A percentile compares a stretch with the other conserved stretches of the same genome.
These are phyloP conservation scores for Aspergillus persii DNA, from an alignment of 2,329 filamentous ascomycete species.

Conservation along the genomic window DNA sequence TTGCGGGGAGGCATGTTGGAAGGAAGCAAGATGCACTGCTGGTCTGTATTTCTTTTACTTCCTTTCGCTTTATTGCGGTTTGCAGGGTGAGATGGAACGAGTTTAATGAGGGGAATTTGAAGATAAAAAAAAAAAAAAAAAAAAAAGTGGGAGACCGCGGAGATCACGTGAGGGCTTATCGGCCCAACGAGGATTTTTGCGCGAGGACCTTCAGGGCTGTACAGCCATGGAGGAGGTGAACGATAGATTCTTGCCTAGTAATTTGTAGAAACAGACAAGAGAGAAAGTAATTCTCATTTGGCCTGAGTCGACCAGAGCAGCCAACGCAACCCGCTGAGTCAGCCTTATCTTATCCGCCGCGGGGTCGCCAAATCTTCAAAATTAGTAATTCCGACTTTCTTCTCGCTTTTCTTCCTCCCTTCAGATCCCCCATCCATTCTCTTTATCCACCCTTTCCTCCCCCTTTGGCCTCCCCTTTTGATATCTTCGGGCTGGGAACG, in stretches of 20 bases:
- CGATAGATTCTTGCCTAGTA: no score
- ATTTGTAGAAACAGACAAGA: no score
- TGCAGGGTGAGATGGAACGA: not conserved
- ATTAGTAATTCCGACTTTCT: conserved; percentile 16
- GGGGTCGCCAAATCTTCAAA: conserved; percentile 18
- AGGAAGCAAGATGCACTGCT: not conserved
- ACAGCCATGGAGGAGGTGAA: not conserved
- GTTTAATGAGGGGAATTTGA: not conserved
- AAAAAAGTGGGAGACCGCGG: conserved; percentile 25
- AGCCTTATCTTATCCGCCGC: conserved; percentile 27
- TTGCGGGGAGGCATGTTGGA: conserved; percentile 68
- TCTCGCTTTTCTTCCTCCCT: conserved; percentile 3
- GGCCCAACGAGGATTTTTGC: conserved; percentile 5
- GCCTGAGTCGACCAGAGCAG: no score
- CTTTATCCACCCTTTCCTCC: conserved; percentile 1
- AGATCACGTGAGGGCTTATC: conserved; percentile 31
- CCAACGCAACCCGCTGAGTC: conserved; percentile 21
- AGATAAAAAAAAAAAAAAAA: conserved; percentile 13
- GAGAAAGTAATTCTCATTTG: no score
- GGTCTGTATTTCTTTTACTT: not conserved
- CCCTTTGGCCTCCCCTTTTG: conserved; percentile 13
- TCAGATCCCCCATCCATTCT: not conserved
- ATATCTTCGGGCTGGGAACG: not conserved
- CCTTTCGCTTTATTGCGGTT: not conserved
- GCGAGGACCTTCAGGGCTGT: not conserved